phyloP scores from a whole-genome alignment of 169 alveolate species.

The Eimeria tenella region DNA sequence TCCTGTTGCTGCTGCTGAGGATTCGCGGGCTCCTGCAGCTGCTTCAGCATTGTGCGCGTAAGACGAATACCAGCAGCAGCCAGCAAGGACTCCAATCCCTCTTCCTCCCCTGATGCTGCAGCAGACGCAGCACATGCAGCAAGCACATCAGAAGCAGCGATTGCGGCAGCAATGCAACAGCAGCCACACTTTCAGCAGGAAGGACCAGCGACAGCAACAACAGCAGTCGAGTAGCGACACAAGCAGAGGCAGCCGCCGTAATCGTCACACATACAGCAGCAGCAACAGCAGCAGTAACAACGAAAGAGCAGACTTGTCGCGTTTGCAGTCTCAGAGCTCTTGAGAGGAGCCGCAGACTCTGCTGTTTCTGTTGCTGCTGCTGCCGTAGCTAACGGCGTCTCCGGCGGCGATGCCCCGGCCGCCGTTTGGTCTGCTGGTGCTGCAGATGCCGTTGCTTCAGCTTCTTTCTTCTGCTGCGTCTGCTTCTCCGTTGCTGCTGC shows the following conservation, averaged over 20 bases:
- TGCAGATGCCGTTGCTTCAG: neutral
- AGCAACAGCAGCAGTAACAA: slow-evolving; percentile 2
- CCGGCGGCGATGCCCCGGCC: neutral
- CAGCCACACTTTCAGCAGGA: neutral
- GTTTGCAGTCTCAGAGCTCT: neutral
- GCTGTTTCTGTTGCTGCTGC: slow-evolving; percentile 13
- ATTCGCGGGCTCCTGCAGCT: slow-evolving; percentile 60
- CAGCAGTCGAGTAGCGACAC: neutral
- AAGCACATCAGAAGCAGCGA: neutral
- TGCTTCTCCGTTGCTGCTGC: slow-evolving; percentile 26
- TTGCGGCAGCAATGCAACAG: neutral
- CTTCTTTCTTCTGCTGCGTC: neutral
- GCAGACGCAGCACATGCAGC: neutral
- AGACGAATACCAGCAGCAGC: slow-evolving; percentile 55
- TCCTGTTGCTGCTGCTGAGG: slow-evolving; percentile 37
- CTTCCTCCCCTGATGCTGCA: slow-evolving; percentile 3
- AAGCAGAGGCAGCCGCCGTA: neutral
- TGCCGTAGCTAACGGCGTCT: neutral
- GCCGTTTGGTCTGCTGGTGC: slow-evolving; percentile 15
- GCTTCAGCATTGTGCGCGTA: slow-evolving; percentile 64
- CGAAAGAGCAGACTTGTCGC: neutral
- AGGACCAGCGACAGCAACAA: neutral
- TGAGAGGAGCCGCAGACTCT: neutral
- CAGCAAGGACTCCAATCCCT: slow-evolving; percentile 28
- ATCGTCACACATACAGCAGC: neutral